Base-by-base conservation (phyloP, 2,329 filamentous ascomycete species). In the Fusarium hostae region DNA sequence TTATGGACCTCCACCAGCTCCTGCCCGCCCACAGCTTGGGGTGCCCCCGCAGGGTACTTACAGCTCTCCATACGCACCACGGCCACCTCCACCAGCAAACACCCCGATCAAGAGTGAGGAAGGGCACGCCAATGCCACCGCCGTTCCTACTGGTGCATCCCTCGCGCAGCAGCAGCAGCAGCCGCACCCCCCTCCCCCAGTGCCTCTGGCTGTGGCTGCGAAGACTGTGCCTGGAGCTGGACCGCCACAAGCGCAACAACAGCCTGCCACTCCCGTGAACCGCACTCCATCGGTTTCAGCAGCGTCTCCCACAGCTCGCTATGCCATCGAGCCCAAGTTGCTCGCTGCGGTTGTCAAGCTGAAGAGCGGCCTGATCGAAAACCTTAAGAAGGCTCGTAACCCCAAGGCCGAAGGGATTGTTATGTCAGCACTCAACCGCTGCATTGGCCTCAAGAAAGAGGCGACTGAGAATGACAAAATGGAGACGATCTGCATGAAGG, bases 361-460 rank as follows among this genome's bases (percentile, higher is more conserved):
- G 75, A 86, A 85, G 72, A 82, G 83, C 15, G 83, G 85, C 13
- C 79, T 87, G 20, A 80, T 84, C 15, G 80, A 83, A 56, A 85
- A 85, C 61, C 79, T 87, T 44, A 80, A 80, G 54, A 83, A 82
- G 67, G 82, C 82, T 2, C 79, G 81, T 18, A 80, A 81, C 16
- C 81, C 82, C 30, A 80, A 82, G 61, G 80, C 84, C 20, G 82
- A 86, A 62, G 83, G 82, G 28, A 83, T 87, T 28, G 84, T 86
- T 65, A 86, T 87, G 82, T 86, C 85, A 10, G 86, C 86, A 16
- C 79, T 88, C 67, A 87, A 87, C 68, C 85, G 85, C 30, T 85
- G 83, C 47, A 77, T 87, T 13, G 85, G 85, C 0, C 81, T 88
- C 50, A 83, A 86, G 66, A 81, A 80, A 28, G 79, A 81, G 44